phyloP scores from a whole-genome alignment of 2,329 filamentous ascomycete genomes.

The Davidsoniella australis region DNA sequence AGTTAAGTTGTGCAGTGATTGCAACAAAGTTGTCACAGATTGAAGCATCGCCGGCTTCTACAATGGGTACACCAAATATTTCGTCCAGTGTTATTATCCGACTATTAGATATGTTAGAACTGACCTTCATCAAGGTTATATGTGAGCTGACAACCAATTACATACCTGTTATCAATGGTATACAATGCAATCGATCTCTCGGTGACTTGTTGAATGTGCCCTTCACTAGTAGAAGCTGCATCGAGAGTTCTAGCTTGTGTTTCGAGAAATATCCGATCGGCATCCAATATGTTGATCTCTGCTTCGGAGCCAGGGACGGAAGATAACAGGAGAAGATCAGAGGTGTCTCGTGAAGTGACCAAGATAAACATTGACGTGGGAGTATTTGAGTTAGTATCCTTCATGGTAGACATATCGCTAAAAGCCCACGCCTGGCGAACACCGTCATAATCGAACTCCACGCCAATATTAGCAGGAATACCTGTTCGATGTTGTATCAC shows the following conservation, averaged over 20 bases:
- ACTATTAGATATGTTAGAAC: conserved; percentile 15
- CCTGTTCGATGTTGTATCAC: conserved; percentile 55
- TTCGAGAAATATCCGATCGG: conserved; percentile 30
- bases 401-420: conserved; percentile 14
- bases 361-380: conserved; percentile 21
- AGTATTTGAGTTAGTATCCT: conserved; percentile 1
- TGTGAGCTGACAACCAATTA: background rate
- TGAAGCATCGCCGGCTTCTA: conserved; percentile 26
- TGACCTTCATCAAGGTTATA: background rate
- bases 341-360: conserved; percentile 31
- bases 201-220: conserved; percentile 36
- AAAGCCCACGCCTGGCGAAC: conserved; percentile 39
- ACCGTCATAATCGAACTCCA: conserved; percentile 34
- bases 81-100: conserved; percentile 20
- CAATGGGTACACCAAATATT: conserved; percentile 17
- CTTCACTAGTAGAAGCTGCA: conserved; percentile 21
- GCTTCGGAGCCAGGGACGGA: conserved; percentile 8
- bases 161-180: conserved; percentile 22
- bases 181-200: conserved; percentile 28
- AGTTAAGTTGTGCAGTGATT: conserved; percentile 23
- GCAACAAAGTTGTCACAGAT: conserved; percentile 24
- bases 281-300: background rate
- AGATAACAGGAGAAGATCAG: conserved; percentile 31
- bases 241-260: conserved; percentile 34
- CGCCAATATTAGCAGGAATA: conserved; percentile 47